Evolutionary conservation across 2,329 filamentous ascomycete genomes (phyloP), one percentile per base, ranked within the genome.

Genomic region (Hypoxylon sp.): DNA sequence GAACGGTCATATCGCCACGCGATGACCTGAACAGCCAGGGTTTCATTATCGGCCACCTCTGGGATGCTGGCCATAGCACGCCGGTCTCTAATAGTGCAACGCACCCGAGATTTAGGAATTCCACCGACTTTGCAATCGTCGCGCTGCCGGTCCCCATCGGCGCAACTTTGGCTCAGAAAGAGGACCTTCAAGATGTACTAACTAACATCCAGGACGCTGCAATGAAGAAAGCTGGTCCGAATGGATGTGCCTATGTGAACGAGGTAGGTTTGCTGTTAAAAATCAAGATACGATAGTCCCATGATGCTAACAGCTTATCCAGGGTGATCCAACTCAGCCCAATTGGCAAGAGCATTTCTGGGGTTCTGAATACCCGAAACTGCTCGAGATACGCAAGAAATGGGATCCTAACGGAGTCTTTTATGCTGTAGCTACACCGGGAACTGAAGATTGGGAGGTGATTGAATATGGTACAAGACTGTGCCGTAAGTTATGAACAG

Each of bases 231-330:
- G 80, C 71, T 20, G 78, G 72, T 44, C 78, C 73, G 46, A 73
- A 74, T 24, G 78, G 78, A 1, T 77, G 79, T 20, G 76, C 79
- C 6, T 84, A 84, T 66, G 68, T 82, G 59, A 84, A 82, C 64
- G 82, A 83, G 74, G 75, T 75, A 61, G 56, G 66, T 44, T 6
- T 51, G 6, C 2, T 11, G 6, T 47, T 19, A 32, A 34, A 6
- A 7, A 7, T 5, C 30, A 22, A 15, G 5, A 30, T 4, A 17
- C 8, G 37, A 41, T 10, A 4, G 15, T 6, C 39, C 11, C 20
- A 30, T 15, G 22, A 54, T 41, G 37, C 62, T 70, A n/a, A 67
- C 39, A 1, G 6, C 2, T 6, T 22, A 15, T n/a, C 2, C 48
- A 73, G 74, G 78, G 73, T 4, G 75, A 80, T 46, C 70, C 74